Evolutionary conservation across 768 basidiomycete species (phyloP).

Genomic region (Daedaleopsis sinensis): DNA sequence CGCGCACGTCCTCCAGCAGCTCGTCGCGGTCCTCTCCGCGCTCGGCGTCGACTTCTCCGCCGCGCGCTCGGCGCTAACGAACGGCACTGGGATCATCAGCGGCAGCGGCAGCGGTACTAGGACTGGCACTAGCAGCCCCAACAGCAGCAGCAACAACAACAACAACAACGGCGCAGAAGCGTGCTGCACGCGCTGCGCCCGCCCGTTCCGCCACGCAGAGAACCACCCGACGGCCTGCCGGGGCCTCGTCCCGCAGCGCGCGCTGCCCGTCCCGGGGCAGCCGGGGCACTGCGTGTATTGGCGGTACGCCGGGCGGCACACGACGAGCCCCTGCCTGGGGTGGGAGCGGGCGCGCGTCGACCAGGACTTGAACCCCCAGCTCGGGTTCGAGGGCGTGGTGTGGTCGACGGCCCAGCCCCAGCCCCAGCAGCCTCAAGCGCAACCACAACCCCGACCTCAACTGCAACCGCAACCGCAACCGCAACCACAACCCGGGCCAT

Average conservation of each 20-base stretch:
- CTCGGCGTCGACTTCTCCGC: constrained; percentile 12
- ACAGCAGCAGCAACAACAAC: no score
- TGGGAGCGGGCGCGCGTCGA: no score
- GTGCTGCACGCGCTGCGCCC: constrained; percentile 15
- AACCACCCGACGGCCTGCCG: constrained; percentile 3
- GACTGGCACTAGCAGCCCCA: no score
- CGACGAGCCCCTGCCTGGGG: no score
- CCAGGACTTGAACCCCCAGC: no score
- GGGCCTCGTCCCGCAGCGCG: not conserved
- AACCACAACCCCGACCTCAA: not conserved
- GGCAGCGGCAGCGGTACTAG: no score
- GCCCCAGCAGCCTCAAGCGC: not conserved
- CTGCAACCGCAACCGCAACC: no score
- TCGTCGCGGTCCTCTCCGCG: not conserved
- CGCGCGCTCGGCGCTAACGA: not conserved
- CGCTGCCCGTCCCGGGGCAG: not conserved
- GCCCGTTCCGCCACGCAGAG: constrained; percentile 2
- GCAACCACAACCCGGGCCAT: no score
- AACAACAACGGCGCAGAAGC: no score
- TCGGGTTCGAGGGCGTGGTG: no score
- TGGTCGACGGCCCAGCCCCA: no score
- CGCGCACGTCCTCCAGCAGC: not conserved
- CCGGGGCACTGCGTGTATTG: not conserved
- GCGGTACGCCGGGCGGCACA: not conserved
- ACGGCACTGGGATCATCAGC: no score